Evolutionary conservation across 257 asterid genomes (phyloP), one percentile per base, ranked within the genome.

Genomic region (Fraxinus quadrangulata): DNA sequence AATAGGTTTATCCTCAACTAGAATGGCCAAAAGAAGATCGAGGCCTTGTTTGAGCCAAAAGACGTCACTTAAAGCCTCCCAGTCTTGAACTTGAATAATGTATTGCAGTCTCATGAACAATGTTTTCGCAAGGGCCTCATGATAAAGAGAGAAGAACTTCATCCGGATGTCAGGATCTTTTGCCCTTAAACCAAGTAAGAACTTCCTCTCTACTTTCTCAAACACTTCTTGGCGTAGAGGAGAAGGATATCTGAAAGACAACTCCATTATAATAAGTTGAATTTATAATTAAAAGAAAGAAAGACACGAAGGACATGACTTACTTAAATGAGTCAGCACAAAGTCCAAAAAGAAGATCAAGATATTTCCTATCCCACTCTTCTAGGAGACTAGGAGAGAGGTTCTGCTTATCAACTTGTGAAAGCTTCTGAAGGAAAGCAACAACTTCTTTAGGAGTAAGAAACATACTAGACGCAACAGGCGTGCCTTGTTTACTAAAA

Each of bases 41-140:
- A 96, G 99, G 36, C 99, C 99, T 89, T 96, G 99, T 77, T 96
- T 96, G 77, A 96, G 97, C 99, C 99, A 96, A 82, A 96, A 96
- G 40, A 92, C 97, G 83, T 96, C 99, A 83, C 97, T 92, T 79
- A 96, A 78, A 80, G 99, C 97, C 86, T 93, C 97, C 99, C 99
- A 96, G 78, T 96, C 98, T 91, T 96, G 99, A 84, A 81, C 70
- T 79, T 96, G 99, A 84, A 96, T 96, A 80, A 96, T 92, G 78
- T 93, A 96, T 81, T 93, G 98, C 84, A 96, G 88, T 86, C 99
- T 90, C 59, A 83, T 83, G 86, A 96, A 96, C 90, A 96, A 78
- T 69, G 97, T 87, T 82, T 94, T 93, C 77, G 90, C 98, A n/a
- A 96, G 94, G 73, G 95, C 91, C 70, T 90, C 99, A 56, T 96